These are phyloP conservation scores for Raffaelea albimanens DNA, from an alignment of 2,329 filamentous ascomycete genomes.

Conservation along the genomic window DNA sequence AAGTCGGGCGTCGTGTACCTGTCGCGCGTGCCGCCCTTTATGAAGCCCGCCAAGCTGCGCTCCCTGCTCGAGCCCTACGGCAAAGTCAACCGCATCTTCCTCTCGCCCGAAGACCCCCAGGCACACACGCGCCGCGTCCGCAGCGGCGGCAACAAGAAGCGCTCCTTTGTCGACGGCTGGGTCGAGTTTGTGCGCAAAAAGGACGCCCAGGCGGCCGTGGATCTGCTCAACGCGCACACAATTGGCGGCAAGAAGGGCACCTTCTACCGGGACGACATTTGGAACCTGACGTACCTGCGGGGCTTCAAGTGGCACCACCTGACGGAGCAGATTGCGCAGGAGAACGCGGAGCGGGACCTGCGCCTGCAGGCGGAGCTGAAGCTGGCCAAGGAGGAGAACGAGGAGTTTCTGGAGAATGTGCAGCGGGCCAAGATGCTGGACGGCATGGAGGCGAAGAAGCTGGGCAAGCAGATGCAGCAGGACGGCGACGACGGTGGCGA, in stretches of 20 bases:
- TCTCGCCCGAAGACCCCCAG: slow-evolving; percentile 64
- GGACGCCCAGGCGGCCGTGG: slow-evolving; percentile 67
- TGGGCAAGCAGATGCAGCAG: slow-evolving; percentile 23
- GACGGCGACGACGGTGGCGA: slow-evolving; percentile 20
- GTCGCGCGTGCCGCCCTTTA: slow-evolving; percentile 77
- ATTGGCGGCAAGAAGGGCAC: slow-evolving; percentile 78
- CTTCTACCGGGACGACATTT: slow-evolving; percentile 79
- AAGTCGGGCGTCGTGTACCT: slow-evolving; percentile 77
- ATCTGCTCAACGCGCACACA: slow-evolving; percentile 65
- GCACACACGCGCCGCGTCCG: slow-evolving; percentile 58
- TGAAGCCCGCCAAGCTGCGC: slow-evolving; percentile 73
- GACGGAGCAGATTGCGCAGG: slow-evolving; percentile 69
- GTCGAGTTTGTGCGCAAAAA: slow-evolving; percentile 70
- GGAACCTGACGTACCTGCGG: slow-evolving; percentile 72
- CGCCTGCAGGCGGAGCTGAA: slow-evolving; percentile 70
- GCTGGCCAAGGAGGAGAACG: slow-evolving; percentile 69
- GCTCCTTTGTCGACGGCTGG: slow-evolving; percentile 77
- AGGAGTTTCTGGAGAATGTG: slow-evolving; percentile 69
- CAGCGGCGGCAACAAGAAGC: slow-evolving; percentile 74
- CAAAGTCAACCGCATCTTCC: slow-evolving; percentile 66
- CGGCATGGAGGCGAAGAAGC: slow-evolving; percentile 56
- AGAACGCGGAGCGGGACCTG: slow-evolving; percentile 70
- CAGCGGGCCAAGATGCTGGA: slow-evolving; percentile 73
- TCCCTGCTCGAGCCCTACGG: slow-evolving; percentile 69
- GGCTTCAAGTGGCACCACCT: slow-evolving; percentile 73